These are phyloP conservation scores for Lotus japonicus DNA, from an alignment of 306 rosid species.

Conservation along the genomic window DNA sequence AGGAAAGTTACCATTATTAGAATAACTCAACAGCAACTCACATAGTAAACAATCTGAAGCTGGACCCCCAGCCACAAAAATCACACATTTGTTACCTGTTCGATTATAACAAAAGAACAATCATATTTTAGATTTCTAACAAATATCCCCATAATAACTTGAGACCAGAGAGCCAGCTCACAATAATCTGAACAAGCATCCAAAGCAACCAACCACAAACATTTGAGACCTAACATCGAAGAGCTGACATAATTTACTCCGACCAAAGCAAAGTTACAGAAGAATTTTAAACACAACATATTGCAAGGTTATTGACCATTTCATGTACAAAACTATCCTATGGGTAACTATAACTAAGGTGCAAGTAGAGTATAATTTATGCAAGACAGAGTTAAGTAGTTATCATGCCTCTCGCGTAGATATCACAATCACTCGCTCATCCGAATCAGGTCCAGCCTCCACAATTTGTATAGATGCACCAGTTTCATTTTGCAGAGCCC, in stretches of 20 bases:
- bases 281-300: background rate
- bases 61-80: conserved; percentile 27
- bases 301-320: background rate
- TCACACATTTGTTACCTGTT: conserved; percentile 18
- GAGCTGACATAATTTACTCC: background rate
- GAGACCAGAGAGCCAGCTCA: conserved; percentile 14
- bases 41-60: conserved; percentile 29
- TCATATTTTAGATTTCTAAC: conserved; percentile 20
- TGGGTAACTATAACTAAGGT: background rate
- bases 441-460: conserved; percentile 64
- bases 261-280: background rate
- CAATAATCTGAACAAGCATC: conserved; percentile 8
- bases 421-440: conserved; percentile 74
- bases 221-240: background rate
- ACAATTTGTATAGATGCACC: conserved; percentile 81
- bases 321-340: background rate
- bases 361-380: background rate
- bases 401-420: conserved; percentile 70
- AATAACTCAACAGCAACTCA: conserved; percentile 26
- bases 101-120: conserved; percentile 20
- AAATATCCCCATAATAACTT: conserved; percentile 7
- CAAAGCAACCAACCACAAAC: background rate
- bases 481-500: conserved; percentile 72
- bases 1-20: conserved; percentile 24
- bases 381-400: conserved; percentile 17